phyloP scores from a whole-genome alignment of 768 basidiomycete genomes.

The Trametes coccinea region DNA sequence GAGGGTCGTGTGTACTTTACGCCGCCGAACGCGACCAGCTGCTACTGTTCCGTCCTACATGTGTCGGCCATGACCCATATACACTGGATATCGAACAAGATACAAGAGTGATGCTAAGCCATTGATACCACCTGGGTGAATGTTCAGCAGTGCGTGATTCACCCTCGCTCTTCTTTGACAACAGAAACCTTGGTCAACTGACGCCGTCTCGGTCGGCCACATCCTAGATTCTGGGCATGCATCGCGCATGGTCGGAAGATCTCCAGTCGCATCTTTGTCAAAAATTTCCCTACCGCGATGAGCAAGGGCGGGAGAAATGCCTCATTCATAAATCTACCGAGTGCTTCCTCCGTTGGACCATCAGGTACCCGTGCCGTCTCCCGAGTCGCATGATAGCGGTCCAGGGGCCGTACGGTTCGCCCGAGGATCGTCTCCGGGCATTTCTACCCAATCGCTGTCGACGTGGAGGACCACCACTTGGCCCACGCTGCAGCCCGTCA shows the following conservation, averaged over 20 bases:
- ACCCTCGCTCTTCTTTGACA: too few relatives aligned
- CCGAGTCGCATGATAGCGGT: slow-evolving; percentile 8
- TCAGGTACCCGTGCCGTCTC: slow-evolving; percentile 9
- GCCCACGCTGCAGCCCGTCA: neutral
- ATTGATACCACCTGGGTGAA: too few relatives aligned
- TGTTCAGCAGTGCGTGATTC: too few relatives aligned
- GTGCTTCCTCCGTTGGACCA: neutral
- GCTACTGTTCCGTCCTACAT: too few relatives aligned
- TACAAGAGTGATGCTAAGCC: too few relatives aligned
- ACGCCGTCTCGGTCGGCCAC: too few relatives aligned
- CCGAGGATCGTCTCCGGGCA: slow-evolving; percentile 20
- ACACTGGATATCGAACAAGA: too few relatives aligned
- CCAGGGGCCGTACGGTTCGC: neutral
- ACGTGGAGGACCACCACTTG: neutral
- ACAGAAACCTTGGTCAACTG: too few relatives aligned
- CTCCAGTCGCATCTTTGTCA: neutral
- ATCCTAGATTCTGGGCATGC: too few relatives aligned
- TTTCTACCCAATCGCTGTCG: slow-evolving; percentile 18
- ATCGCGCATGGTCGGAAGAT: slow-evolving; percentile 5
- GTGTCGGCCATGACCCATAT: too few relatives aligned
- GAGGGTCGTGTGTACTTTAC: neutral
- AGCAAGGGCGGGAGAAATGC: neutral
- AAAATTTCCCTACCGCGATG: slow-evolving; percentile 6
- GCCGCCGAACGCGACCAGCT: too few relatives aligned
- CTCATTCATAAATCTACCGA: slow-evolving; percentile 10